Evolutionary conservation across 306 rosid genomes (phyloP), one percentile per base, ranked within the genome.

Genomic region (Herpetospermum pedunculosum): DNA sequence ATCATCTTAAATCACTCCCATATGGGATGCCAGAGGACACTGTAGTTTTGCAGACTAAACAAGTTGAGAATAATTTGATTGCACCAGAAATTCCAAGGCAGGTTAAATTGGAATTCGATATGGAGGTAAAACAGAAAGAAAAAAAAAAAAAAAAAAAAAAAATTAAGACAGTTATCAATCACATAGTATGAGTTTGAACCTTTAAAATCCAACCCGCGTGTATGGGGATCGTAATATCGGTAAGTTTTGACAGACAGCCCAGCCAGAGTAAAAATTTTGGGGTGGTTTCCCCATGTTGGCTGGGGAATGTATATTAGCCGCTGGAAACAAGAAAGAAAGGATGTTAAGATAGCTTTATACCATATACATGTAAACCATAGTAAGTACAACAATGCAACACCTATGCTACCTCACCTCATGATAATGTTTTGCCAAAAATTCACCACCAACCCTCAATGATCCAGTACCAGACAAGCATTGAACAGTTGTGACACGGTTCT

Each of bases 251-350:
- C 96, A 64, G 92, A 75, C 76, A 95, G 77, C 72, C 99, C 99
- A 2, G 99, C 90, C 29, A 95, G 79, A 75, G 80, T 77, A 79
- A 95, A 95, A 75, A 95, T 70, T 83, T 91, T 95, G 12, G 82
- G 77, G 81, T 95, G 99, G 79, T 95, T 95, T 48, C 99, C 99
- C 99, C 99, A 95, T 46, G 99, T 95, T 77, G 99, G 99, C 76
- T 62, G 74, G 69, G 99, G 97, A 78, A 95, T 80, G 83, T 85
- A 92, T 83, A 95, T 89, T 67, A 88, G 85, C 48, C 86, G 88
- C 97, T 95, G 91, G 72, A 85, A 69, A 50, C 48, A 71, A 26
- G 72, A n/a, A 59, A 23, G 32, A 12, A 65, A 40, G 35, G 12
- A 48, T 14, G 63, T 75, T 52, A 74, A 74, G 34, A 32, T 72